Percentiles rank a stretch among this genome's conserved stretches.
Conservation (phyloP, 768 basidiomycete genomes). For the Lactarius trivialis region DNA sequence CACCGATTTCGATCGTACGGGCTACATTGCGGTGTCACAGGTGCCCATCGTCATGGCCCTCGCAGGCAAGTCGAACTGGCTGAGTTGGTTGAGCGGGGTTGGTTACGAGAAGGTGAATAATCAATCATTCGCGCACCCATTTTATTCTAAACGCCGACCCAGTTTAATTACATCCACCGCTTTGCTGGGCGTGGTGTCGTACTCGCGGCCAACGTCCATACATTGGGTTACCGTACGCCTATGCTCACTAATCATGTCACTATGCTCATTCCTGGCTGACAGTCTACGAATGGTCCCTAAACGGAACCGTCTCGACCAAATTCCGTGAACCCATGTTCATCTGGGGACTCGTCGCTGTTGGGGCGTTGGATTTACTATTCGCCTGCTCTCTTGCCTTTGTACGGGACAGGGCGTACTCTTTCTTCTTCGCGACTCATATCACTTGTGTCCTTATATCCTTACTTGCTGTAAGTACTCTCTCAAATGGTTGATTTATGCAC, state of each 20-base stretch:
- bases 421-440: slow-evolving; percentile 40
- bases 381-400: slow-evolving; percentile 38
- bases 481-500: neutral
- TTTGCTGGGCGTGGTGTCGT: slow-evolving; percentile 40
- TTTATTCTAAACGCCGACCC: slow-evolving; percentile 10
- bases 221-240: slow-evolving; percentile 35
- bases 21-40: slow-evolving; percentile 38
- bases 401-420: slow-evolving; percentile 36
- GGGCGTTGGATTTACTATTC: slow-evolving; percentile 33
- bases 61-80: slow-evolving; percentile 44
- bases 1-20: slow-evolving; percentile 30
- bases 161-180: slow-evolving; percentile 54
- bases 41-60: slow-evolving; percentile 40
- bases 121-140: neutral
- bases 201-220: slow-evolving; percentile 38
- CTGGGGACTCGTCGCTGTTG: slow-evolving; percentile 33
- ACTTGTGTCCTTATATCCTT: slow-evolving; percentile 38
- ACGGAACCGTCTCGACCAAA: neutral
- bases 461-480: slow-evolving; percentile 26
- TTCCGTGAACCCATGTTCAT: neutral
- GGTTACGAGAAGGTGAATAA: slow-evolving; percentile 43
- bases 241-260: neutral
- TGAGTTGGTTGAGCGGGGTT: slow-evolving; percentile 36
- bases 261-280: neutral
- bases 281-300: slow-evolving; percentile 13